Conservation (phyloP, 129 eudicot genomes). For the Flaveria robusta region DNA sequence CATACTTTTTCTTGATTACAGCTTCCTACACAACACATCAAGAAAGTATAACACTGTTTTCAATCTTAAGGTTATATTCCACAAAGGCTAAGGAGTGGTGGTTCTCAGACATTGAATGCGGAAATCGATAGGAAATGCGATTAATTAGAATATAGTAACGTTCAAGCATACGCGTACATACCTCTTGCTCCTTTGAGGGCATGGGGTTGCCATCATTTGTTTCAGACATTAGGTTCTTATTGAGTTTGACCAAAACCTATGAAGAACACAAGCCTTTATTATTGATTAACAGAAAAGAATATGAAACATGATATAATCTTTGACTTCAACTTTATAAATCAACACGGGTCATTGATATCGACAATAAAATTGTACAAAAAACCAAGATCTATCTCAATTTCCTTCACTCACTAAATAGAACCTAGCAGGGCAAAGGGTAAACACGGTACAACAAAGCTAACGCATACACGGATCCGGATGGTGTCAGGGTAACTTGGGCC, state of each 20-base stretch:
- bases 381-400: slow-evolving; percentile 23
- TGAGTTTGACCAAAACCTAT: slow-evolving; percentile 31
- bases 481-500: too few species aligned
- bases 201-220: slow-evolving; percentile 42
- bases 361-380: background rate
- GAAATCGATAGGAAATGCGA: background rate
- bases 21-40: slow-evolving; percentile 51
- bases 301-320: slow-evolving; percentile 8
- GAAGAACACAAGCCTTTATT: slow-evolving; percentile 13
- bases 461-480: too few species aligned
- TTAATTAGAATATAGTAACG: background rate
- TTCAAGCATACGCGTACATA: slow-evolving; percentile 36
- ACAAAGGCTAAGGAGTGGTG: background rate
- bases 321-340: background rate
- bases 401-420: slow-evolving; percentile 5
- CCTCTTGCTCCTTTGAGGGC: slow-evolving; percentile 65
- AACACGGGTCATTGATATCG: background rate
- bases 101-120: too few species aligned
- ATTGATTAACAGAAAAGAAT: background rate
- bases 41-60: background rate
- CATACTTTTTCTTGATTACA: slow-evolving; percentile 85
- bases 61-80: background rate
- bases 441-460: too few species aligned
- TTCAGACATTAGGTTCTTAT: slow-evolving; percentile 30
- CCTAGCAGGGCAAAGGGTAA: background rate